A percentile compares a stretch with the other conserved stretches of the same genome.
Evolutionary conservation across 2,329 filamentous ascomycete species (phyloP).

Genomic region (Talaromyces islandicus): DNA sequence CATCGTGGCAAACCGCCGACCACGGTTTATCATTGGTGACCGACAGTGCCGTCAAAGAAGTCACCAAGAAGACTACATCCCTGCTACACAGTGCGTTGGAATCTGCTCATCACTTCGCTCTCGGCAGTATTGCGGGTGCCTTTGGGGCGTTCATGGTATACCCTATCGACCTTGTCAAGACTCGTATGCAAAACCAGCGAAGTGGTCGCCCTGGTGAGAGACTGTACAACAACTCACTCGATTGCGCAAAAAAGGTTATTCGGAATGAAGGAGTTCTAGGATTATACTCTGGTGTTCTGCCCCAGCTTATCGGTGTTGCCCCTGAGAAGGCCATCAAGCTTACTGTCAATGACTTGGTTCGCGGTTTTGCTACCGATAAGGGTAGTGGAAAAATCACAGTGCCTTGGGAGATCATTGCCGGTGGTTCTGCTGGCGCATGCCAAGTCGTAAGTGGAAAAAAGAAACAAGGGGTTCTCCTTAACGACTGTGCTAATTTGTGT

Average conservation of each 20-base stretch:
- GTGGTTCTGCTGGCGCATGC: slow-evolving; percentile 83
- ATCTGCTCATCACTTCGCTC: slow-evolving; percentile 81
- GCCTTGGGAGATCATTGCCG: slow-evolving; percentile 72
- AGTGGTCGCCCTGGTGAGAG: slow-evolving; percentile 73
- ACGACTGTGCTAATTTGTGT: slow-evolving; percentile 10
- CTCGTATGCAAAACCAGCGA: slow-evolving; percentile 95
- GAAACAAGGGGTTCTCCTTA: slow-evolving; percentile 1
- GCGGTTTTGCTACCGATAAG: slow-evolving; percentile 66
- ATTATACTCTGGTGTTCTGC: slow-evolving; percentile 88
- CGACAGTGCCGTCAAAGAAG: slow-evolving; percentile 44
- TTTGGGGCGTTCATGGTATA: slow-evolving; percentile 99
- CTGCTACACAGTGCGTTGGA: slow-evolving; percentile 62
- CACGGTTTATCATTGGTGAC: slow-evolving; percentile 42
- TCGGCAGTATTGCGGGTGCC: slow-evolving; percentile 86
- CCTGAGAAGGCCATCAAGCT: slow-evolving; percentile 99
- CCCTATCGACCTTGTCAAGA: slow-evolving; percentile 97
- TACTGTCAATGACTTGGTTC: slow-evolving; percentile 92
- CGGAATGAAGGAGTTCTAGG: slow-evolving; percentile 86
- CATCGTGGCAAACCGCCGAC: slow-evolving; percentile 70
- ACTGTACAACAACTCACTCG: slow-evolving; percentile 94
- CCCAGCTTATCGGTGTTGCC: slow-evolving; percentile 95
- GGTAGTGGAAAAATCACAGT: slow-evolving; percentile 67
- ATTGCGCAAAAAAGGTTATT: slow-evolving; percentile 90
- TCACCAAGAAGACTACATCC: slow-evolving; percentile 50
- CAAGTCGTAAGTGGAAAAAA: slow-evolving; percentile 71